Conservation (phyloP, 768 basidiomycete species). For the Butyriboletus loyo region DNA sequence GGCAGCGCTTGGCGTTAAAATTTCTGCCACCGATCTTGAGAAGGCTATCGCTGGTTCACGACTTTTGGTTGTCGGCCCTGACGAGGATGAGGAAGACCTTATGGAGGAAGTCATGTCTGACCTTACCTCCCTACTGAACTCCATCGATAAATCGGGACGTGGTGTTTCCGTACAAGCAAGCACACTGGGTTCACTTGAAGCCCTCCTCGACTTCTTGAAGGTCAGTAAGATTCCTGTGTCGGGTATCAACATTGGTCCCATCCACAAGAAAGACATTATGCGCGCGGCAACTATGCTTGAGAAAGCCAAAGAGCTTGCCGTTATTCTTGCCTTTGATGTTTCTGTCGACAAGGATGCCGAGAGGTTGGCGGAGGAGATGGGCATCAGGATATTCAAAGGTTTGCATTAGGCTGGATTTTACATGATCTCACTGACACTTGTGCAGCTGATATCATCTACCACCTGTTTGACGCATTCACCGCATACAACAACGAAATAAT, state of each 20-base stretch:
- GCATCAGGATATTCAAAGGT: slow-evolving; percentile 94
- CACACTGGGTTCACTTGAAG: slow-evolving; percentile 95
- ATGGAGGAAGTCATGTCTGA: slow-evolving; percentile 97
- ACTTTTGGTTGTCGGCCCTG: slow-evolving; percentile 86
- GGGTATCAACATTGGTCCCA: slow-evolving; percentile 96
- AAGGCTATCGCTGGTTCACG: slow-evolving; percentile 98
- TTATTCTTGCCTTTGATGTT: slow-evolving; percentile 96
- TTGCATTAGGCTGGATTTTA: neutral
- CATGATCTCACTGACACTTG: neutral
- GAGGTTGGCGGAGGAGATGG: slow-evolving; percentile 88
- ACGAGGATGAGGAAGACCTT: slow-evolving; percentile 95
- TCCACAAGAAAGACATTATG: slow-evolving; percentile 94
- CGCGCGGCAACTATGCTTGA: slow-evolving; percentile 92
- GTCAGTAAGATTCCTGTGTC: slow-evolving; percentile 95
- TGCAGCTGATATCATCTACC: slow-evolving; percentile 97
- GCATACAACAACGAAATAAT: slow-evolving; percentile 89
- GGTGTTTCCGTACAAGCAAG: slow-evolving; percentile 98
- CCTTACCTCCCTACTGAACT: slow-evolving; percentile 80
- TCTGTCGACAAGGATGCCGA: slow-evolving; percentile 92
- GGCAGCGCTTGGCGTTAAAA: slow-evolving; percentile 94
- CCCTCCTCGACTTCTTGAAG: slow-evolving; percentile 93
- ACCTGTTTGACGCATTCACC: slow-evolving; percentile 94
- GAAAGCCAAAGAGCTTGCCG: slow-evolving; percentile 91
- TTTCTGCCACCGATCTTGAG: slow-evolving; percentile 91
- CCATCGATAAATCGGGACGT: slow-evolving; percentile 91